Conservation (phyloP, 2,329 filamentous ascomycete genomes). For the Exophiala aquamarina region DNA sequence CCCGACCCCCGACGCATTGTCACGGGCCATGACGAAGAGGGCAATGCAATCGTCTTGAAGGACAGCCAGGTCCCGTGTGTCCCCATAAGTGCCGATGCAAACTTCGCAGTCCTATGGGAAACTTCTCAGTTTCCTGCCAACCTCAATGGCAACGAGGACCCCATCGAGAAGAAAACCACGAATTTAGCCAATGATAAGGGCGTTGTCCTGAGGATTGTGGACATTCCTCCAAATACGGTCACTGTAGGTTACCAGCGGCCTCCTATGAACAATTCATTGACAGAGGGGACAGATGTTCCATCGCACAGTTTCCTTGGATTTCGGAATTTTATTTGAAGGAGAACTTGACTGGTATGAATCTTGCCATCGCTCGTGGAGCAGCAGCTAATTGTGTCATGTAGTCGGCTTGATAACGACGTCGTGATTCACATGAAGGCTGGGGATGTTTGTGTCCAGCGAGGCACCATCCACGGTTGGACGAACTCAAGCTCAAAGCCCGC, state of each 20-base stretch:
- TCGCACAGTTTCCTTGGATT: slow-evolving; percentile 29
- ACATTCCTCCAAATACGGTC: slow-evolving; percentile 19
- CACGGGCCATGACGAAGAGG: slow-evolving; percentile 24
- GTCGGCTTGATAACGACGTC: slow-evolving; percentile 28
- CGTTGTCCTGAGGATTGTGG: slow-evolving; percentile 20
- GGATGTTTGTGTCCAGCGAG: slow-evolving; percentile 1
- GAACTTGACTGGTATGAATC: slow-evolving; percentile 21
- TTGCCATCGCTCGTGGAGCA: neutral
- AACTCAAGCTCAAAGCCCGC: slow-evolving; percentile 23
- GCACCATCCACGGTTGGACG: slow-evolving; percentile 27
- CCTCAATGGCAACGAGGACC: slow-evolving; percentile 15
- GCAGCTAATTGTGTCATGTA: neutral
- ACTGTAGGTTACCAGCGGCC: neutral
- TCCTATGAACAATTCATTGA: neutral
- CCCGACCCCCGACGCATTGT: slow-evolving; percentile 27
- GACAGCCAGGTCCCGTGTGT: slow-evolving; percentile 24
- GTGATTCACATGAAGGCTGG: slow-evolving; percentile 15
- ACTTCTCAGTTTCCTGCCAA: slow-evolving; percentile 21
- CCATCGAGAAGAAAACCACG: slow-evolving; percentile 20
- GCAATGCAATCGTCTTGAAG: slow-evolving; percentile 27
- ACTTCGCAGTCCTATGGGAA: slow-evolving; percentile 25
- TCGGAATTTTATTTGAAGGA: slow-evolving; percentile 29
- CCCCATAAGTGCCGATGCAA: slow-evolving; percentile 7
- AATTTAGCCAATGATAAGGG: slow-evolving; percentile 17
- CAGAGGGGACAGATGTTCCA: slow-evolving; percentile 24